Base-by-base conservation (phyloP, 495 filamentous ascomycete genomes). In the Aspergillus egyptiacus region DNA sequence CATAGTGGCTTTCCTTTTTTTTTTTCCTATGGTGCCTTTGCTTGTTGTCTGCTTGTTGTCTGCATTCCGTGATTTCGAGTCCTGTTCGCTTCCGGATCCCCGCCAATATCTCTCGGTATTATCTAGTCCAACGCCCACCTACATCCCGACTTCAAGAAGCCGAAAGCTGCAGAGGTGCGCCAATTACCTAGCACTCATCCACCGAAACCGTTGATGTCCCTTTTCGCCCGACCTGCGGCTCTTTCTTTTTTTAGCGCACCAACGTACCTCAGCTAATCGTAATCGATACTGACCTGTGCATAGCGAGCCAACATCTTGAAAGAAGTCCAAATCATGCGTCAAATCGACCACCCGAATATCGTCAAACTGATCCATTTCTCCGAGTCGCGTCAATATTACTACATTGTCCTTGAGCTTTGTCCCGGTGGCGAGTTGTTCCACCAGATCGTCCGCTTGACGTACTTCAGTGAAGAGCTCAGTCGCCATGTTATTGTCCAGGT, bases 301-400 rank as follows among this genome's bases (percentile, higher is more conserved):
- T 65, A 98, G 93, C 78, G 93, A 72, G 86, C 90, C 48, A 98
- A 97, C 56, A 96, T 98, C 49, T 73, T 97, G 38, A 98, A 98
- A 66, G 93, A 98, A 64, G 94, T 98, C 10, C 90, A 95, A 64
- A 97, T 98, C 63, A 98, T 98, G 93, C 87, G 89, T 34, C 84
- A 90, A 59, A 74, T 97, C 39, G 89, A 97, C 54, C 94, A 98
- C 56, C 90, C 90, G 17, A 96, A 96, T 59, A 89, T 98, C 57
- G 81, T 94, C 69, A 89, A 87, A 58, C 78, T 98, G 17, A 77
- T 96, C 55, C 86, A 94, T 57, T 98, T 98, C 60, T 86, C 86
- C 46, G 93, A 98, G 68, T 94, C 90, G 6, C 78, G 75, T 30
- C 89, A 96, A 68, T 96, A 96, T 59, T 98, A 98, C 62, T 98